Evolutionary conservation across 73 alveolate species (phyloP), one percentile per base, ranked within the genome.

Genomic region (Paramecium pentaurelia): DNA sequence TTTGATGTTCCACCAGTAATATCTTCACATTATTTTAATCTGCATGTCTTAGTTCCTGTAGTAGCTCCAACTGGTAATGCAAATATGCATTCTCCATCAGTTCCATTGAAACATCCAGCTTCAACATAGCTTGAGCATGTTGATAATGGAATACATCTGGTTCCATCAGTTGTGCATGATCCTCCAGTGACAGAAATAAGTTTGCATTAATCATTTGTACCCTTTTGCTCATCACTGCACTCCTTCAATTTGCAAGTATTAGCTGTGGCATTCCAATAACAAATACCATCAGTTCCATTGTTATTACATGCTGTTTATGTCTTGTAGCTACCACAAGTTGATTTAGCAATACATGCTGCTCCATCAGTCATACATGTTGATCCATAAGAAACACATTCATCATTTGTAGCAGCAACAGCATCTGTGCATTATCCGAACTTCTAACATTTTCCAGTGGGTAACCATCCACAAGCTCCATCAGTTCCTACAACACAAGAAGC

Each of bases 391-490:
- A 12, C 7, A 42, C 90, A 77, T n/a, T 22, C 28, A 40, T 11
- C 45, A 8, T 18, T 36, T 4, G n/a, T 32, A 38, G 38, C 27
- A 12, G 73, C 30, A 4, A 18, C 34, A 16, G 90, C 90, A 40
- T 71, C 86, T 27, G 86, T 12, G 12, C 90, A 77, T 18, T 7
- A 8, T 14, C 47, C 44, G 49, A 77, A 77, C 27, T 42, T 42
- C 68, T 38, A 38, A 42, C 90, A 77, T 18, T 45, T 77, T 16
- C 25, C 77, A 18, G 90, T 38, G 6, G 90, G 90, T 12, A 77
- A 38, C 71, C 73, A 77, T 11, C 90, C 90, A 42, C 90, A 77
- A 38, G 4, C 16, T 12, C 90, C 90, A 20, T 77, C 90, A 16
- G 71, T 77, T 11, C 90, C 90, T 4, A n/a, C 40, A 16, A 77